Evolutionary conservation across 2,329 filamentous ascomycete genomes (phyloP).

Genomic region (Sporothrix globosa): DNA sequence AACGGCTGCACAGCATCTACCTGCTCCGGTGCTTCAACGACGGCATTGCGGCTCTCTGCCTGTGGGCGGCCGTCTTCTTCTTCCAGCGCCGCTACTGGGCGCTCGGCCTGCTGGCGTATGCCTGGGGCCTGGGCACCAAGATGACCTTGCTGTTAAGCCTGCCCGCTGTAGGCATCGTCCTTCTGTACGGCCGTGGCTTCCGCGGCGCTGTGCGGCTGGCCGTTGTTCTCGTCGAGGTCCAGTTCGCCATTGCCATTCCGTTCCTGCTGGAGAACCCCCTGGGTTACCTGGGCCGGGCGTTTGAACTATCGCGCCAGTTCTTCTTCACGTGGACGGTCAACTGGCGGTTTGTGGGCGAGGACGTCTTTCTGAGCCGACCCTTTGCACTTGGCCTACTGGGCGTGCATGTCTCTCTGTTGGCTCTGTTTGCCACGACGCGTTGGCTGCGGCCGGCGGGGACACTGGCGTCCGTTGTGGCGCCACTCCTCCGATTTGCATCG

Average conservation of each 20-base stretch:
- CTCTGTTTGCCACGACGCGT: conserved; percentile 64
- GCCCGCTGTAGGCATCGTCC: conserved; percentile 75
- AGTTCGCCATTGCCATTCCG: conserved; percentile 67
- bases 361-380: conserved; percentile 68
- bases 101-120: conserved; percentile 71
- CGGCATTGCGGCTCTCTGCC: conserved; percentile 79
- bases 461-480: conserved; percentile 25
- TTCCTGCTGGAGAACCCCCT: conserved; percentile 68
- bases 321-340: conserved; percentile 99
- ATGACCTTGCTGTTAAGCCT: conserved; percentile 87
- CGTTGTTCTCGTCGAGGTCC: conserved; percentile 74
- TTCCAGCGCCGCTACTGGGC: conserved; percentile 78
- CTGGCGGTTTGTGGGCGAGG: conserved; percentile 92
- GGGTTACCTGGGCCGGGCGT: conserved; percentile 80
- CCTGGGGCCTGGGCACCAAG: conserved; percentile 84
- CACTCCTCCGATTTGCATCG: conserved; percentile 13
- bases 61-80: conserved; percentile 79
- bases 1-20: conserved; percentile 91
- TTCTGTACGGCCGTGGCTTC: conserved; percentile 74
- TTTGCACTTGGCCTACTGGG: conserved; percentile 71
- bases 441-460: conserved; percentile 71
- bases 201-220: conserved; percentile 67
- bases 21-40: conserved; percentile 95
- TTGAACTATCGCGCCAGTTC: conserved; percentile 89
- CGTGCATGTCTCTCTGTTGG: conserved; percentile 67